Base-by-base conservation (phyloP, 768 basidiomycete genomes). In the Gymnopilus junonius region DNA sequence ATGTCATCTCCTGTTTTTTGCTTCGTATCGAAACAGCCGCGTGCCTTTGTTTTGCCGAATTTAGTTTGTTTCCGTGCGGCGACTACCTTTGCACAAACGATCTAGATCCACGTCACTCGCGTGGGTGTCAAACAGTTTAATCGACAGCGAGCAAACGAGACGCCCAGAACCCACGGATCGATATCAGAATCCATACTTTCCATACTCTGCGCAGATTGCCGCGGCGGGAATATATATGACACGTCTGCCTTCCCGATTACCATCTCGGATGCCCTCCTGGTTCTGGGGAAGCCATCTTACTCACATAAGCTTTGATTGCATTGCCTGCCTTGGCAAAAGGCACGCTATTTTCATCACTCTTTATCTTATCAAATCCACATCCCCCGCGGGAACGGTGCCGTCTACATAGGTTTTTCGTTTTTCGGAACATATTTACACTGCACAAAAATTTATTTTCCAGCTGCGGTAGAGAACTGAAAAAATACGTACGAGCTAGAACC, bases 21-120 rank as follows among this genome's bases (percentile, higher is more conserved):
- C 51, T 69, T 78, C 73, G 75, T 78, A 75, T 82, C 77, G 78
- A 79, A 77, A 77, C 77, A 79, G 76, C 83, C 85, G 83, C 83
- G 83, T 85, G 83, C 85, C 84, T 85, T 80, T 80, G 77, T 79
- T 77, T 76, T 81, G 77, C 83, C 79, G 77, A 71, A 75, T 78
- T 76, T 73, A 77, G 77, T 74, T 77, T 76, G 77, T 79, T 77
- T 78, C 82, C 83, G 82, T 71, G 64, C 79, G 71, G 62, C 79
- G 77, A 78, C 71, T 74, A 76, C 75, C 72, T n/a, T 74, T 55
- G 54, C 25, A 55, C 40, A 55, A 55, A 55, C 71, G 71, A 83
- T 76, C 77, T 70, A 77, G 77, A 79, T 80, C 71, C 62, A 45
- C 59, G 59, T 60, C 61, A 63, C 65, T 75, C 82, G 79, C 77